A percentile compares a stretch with the other conserved stretches of the same genome.
Evolutionary conservation across 140 eudicot genomes (phyloP).

Genomic region (Senecio squalidus): DNA sequence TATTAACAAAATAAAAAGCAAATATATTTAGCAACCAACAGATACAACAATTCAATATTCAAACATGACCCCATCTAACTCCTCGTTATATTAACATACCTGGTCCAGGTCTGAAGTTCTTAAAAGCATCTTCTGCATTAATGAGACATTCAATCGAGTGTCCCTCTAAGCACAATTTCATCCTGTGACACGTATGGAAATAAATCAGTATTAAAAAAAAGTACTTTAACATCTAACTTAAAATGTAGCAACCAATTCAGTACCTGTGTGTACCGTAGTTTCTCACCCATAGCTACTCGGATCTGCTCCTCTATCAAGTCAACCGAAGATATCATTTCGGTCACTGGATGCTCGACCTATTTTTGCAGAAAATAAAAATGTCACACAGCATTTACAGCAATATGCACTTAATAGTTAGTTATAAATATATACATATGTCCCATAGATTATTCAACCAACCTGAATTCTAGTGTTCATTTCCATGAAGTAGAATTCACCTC

Average conservation of each 20-base stretch:
- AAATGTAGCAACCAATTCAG: neutral
- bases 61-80: neutral
- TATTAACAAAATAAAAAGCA: constrained; percentile 8
- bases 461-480: constrained; percentile 99
- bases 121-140: constrained; percentile 98
- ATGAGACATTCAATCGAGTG: constrained; percentile 99
- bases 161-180: constrained; percentile 88
- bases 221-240: constrained; percentile 8
- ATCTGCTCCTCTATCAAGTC: constrained; percentile 99
- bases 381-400: neutral
- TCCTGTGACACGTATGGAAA: constrained; percentile 48
- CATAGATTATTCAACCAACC: constrained; percentile 36
- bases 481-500: constrained; percentile 99
- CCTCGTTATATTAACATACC: constrained; percentile 37
- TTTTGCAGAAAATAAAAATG: neutral
- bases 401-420: neutral
- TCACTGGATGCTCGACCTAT: constrained; percentile 99
- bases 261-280: constrained; percentile 90
- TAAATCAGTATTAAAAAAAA: constrained; percentile 6
- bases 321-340: constrained; percentile 97
- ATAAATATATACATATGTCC: neutral
- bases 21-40: neutral
- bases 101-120: constrained; percentile 98
- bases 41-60: neutral
- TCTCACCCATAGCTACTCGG: constrained; percentile 95